phyloP scores from a whole-genome alignment of 768 basidiomycete species.

The Trametes sanguinea region DNA sequence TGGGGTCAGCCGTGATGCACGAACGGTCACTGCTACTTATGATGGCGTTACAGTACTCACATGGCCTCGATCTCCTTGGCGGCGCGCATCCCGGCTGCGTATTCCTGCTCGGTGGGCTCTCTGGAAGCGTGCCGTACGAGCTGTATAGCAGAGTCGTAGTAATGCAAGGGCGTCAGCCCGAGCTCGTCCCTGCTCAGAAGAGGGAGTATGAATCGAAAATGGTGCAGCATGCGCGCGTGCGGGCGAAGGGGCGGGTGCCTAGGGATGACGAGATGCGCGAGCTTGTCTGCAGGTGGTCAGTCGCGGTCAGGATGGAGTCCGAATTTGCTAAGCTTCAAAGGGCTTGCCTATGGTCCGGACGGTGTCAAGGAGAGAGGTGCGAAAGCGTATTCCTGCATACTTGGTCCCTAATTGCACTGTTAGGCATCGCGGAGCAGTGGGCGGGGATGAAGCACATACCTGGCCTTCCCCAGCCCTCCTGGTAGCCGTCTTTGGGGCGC shows the following conservation, averaged over 20 bases:
- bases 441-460: conserved; percentile 40
- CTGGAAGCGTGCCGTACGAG: conserved; percentile 60
- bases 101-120: conserved; percentile 71
- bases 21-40: background rate
- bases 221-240: conserved; percentile 75
- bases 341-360: conserved; percentile 66
- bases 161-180: conserved; percentile 68
- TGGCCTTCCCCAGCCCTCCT: conserved; percentile 77
- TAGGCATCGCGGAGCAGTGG: background rate
- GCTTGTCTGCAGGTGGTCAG: conserved; percentile 47
- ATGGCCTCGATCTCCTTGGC: conserved; percentile 60
- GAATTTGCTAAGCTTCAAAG: background rate
- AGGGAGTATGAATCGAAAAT: conserved; percentile 75
- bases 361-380: conserved; percentile 69
- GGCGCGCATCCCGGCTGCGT: conserved; percentile 60
- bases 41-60: conserved; percentile 40
- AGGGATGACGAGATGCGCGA: conserved; percentile 74
- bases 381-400: conserved; percentile 62
- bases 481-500: conserved; percentile 62
- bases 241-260: conserved; percentile 69
- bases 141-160: conserved; percentile 78
- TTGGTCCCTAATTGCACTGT: conserved; percentile 48
- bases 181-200: conserved; percentile 59
- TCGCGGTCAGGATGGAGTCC: background rate
- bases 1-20: background rate